Evolutionary conservation across 2,329 filamentous ascomycete species (phyloP).

Genomic region (Neophaeococcomyces mojaviensis): DNA sequence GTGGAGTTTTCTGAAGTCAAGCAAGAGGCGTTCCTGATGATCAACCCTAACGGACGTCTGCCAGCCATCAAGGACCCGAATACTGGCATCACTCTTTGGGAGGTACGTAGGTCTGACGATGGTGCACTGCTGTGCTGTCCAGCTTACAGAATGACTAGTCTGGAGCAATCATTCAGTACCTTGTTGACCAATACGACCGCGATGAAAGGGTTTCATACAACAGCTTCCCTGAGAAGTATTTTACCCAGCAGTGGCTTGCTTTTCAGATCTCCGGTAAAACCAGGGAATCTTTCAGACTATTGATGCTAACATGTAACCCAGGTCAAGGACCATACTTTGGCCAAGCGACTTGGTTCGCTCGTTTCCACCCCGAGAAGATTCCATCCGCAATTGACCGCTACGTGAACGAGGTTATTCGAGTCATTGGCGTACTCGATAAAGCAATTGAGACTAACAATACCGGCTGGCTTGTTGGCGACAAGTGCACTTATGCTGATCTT

Average conservation of each 20-base stretch:
- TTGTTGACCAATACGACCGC: conserved; percentile 38
- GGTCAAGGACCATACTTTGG: conserved; percentile 41
- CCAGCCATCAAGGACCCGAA: conserved; percentile 30
- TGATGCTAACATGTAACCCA: conserved; percentile 30
- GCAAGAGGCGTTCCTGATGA: not conserved
- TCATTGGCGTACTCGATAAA: conserved; percentile 35
- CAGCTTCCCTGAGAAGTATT: conserved; percentile 29
- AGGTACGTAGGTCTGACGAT: no score
- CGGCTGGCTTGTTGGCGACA: conserved; percentile 40
- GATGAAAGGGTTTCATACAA: conserved; percentile 31
- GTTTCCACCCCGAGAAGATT: conserved; percentile 36
- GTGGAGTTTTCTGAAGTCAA: conserved; percentile 34
- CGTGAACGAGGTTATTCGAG: conserved; percentile 39
- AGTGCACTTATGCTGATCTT: conserved; percentile 36
- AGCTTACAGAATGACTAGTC: no score
- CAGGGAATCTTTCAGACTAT: conserved; percentile 17
- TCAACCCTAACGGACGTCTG: conserved; percentile 30
- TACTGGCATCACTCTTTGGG: conserved; percentile 32
- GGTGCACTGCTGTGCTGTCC: no score
- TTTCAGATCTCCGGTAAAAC: no score
- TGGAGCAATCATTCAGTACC: conserved; percentile 37
- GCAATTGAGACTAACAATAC: conserved; percentile 8
- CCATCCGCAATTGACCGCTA: conserved; percentile 42
- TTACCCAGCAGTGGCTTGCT: conserved; percentile 32
- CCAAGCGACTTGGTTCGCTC: conserved; percentile 33